A percentile compares a stretch with the other conserved stretches of the same genome.
Conservation (phyloP, 23 red algal species). For the Agarophyton chilense region DNA sequence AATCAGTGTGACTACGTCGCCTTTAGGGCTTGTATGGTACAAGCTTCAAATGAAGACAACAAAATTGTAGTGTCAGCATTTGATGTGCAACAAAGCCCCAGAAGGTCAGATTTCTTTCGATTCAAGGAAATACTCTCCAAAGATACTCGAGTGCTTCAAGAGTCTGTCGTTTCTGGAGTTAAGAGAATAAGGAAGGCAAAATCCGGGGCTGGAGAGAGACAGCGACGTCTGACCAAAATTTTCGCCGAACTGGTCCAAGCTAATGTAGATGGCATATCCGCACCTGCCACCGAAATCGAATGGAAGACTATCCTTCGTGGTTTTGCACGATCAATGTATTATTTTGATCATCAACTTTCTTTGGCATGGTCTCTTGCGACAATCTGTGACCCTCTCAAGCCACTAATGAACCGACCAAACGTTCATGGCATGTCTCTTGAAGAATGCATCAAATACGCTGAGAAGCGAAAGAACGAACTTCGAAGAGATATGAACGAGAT, state of each 20-base stretch:
- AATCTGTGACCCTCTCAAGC: background rate
- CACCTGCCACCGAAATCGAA: background rate
- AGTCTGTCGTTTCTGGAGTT: background rate
- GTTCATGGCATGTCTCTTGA: constrained; percentile 2
- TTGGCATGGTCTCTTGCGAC: background rate
- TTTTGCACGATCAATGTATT: background rate
- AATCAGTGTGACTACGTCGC: constrained; percentile 17
- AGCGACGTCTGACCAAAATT: background rate
- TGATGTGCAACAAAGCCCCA: too few relatives aligned
- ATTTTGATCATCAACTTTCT: background rate
- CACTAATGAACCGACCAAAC: constrained; percentile 10
- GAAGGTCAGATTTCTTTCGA: too few relatives aligned
- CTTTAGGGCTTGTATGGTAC: background rate
- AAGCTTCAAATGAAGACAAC: background rate
- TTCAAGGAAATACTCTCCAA: background rate
- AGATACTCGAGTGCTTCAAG: background rate
- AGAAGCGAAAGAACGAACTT: background rate
- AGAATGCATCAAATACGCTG: background rate
- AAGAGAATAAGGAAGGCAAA: constrained; percentile 5
- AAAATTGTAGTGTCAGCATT: background rate
- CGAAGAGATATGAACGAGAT: background rate
- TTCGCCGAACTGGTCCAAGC: background rate
- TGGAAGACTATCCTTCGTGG: background rate
- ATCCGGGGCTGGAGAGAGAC: background rate
- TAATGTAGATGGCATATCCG: background rate